These are phyloP conservation scores for Colletotrichum paranaense DNA, from an alignment of 2,329 filamentous ascomycete species.

Conservation along the genomic window DNA sequence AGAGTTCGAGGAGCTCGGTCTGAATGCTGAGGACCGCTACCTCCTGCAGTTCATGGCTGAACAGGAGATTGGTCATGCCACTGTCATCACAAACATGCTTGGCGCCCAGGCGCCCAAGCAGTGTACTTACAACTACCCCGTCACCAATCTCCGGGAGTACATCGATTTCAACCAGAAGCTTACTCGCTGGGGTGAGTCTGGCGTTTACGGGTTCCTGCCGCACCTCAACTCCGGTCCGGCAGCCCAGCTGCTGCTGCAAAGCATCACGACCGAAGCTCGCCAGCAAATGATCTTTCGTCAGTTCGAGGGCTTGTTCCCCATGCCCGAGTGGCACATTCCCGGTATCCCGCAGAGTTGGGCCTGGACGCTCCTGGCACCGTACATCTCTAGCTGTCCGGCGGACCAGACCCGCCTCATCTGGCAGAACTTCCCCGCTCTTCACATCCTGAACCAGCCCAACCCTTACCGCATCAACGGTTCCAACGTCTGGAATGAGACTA, in stretches of 20 bases:
- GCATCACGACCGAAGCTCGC: constrained; percentile 81
- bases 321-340: constrained; percentile 85
- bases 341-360: constrained; percentile 87
- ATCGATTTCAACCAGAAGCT: constrained; percentile 88
- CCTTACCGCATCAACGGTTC: constrained; percentile 74
- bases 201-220: constrained; percentile 83
- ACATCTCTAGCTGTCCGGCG: constrained; percentile 80
- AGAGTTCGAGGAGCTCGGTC: constrained; percentile 76
- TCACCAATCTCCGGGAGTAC: constrained; percentile 78
- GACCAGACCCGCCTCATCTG: constrained; percentile 81
- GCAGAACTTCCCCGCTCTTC: constrained; percentile 84
- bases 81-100: constrained; percentile 81
- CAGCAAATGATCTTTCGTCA: constrained; percentile 90
- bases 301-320: constrained; percentile 81
- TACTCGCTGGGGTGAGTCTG: constrained; percentile 83
- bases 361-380: constrained; percentile 84
- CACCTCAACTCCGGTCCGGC: constrained; percentile 83
- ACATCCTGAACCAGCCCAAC: constrained; percentile 82
- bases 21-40: constrained; percentile 75
- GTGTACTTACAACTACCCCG: constrained; percentile 87
- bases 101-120: constrained; percentile 76
- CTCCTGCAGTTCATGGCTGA: constrained; percentile 82
- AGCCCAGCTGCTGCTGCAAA: constrained; percentile 78
- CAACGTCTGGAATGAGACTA: constrained; percentile 71
- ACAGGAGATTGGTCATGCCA: constrained; percentile 83